Evolutionary conservation across 2,329 filamentous ascomycete species (phyloP).

Genomic region (Shiraia sp.): DNA sequence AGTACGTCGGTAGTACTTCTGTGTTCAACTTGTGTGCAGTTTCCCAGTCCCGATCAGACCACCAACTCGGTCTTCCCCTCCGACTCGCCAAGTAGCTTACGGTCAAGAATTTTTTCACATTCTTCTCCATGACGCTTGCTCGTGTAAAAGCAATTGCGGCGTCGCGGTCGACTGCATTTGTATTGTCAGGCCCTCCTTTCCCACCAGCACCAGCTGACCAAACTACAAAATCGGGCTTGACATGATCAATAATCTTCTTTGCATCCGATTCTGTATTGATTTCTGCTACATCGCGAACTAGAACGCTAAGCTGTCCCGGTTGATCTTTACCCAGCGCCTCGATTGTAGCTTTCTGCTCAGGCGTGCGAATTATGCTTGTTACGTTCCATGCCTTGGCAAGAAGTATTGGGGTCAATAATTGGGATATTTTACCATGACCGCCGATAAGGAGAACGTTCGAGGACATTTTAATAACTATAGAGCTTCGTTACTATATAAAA

Average conservation of each 20-base stretch:
- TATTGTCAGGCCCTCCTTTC: constrained; percentile 56
- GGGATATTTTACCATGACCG: constrained; percentile 79
- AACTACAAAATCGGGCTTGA: constrained; percentile 67
- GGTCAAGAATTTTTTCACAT: constrained; percentile 59
- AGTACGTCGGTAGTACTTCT: constrained; percentile 56
- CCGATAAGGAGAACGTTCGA: constrained; percentile 69
- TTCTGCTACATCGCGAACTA: constrained; percentile 73
- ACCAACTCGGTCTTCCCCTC: constrained; percentile 54
- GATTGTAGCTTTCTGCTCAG: constrained; percentile 68
- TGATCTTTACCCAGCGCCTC: constrained; percentile 62
- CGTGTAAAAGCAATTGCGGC: constrained; percentile 60
- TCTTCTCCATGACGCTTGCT: constrained; percentile 50
- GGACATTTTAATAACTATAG: constrained; percentile 32
- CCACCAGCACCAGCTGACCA: constrained; percentile 68
- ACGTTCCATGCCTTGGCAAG: constrained; percentile 75
- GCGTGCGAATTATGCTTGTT: constrained; percentile 74
- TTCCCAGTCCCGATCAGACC: constrained; percentile 53
- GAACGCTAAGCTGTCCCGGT: constrained; percentile 67
- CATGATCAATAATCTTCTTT: constrained; percentile 62
- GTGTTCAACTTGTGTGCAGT: constrained; percentile 52
- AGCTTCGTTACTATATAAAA: too few species aligned
- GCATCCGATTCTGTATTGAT: constrained; percentile 67
- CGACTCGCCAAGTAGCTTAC: constrained; percentile 59
- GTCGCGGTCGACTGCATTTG: constrained; percentile 57
- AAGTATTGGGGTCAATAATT: constrained; percentile 75